A percentile compares a stretch with the other conserved stretches of the same genome.
Evolutionary conservation across 2,329 filamentous ascomycete species (phyloP).

Genomic region (Beauveria rudraprayagi): DNA sequence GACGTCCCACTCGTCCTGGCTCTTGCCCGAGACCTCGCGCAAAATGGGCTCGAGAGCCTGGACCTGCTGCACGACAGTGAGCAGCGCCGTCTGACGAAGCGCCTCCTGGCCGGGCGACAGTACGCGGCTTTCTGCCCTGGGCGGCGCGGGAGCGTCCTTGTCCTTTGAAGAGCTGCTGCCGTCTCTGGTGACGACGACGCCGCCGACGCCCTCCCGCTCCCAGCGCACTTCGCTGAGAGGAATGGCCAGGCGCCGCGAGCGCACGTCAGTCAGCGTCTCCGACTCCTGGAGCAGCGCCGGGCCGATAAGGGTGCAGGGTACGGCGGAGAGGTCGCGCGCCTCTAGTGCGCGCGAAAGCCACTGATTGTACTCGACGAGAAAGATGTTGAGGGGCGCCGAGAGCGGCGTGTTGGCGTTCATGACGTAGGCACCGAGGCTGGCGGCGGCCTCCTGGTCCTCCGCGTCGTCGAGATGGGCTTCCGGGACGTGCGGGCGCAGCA

Average conservation of each 20-base stretch:
- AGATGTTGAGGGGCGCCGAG: slow-evolving; percentile 71
- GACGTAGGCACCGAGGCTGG: slow-evolving; percentile 69
- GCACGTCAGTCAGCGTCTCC: slow-evolving; percentile 60
- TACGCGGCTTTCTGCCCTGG: slow-evolving; percentile 21
- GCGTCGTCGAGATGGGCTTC: slow-evolving; percentile 32
- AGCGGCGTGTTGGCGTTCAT: slow-evolving; percentile 79
- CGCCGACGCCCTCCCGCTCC: slow-evolving; percentile 69
- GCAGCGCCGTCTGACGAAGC: slow-evolving; percentile 62
- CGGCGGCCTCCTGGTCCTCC: slow-evolving; percentile 55
- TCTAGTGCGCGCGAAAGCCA: slow-evolving; percentile 76
- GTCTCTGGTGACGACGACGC: slow-evolving; percentile 51
- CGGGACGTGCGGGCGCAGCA: slow-evolving; percentile 70
- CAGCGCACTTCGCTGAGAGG: slow-evolving; percentile 78
- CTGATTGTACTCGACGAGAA: slow-evolving; percentile 71
- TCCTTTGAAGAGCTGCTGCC: slow-evolving; percentile 20
- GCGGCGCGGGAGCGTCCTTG: background rate
- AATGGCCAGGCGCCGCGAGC: slow-evolving; percentile 73
- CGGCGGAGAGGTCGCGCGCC: slow-evolving; percentile 56
- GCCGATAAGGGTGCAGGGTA: slow-evolving; percentile 71
- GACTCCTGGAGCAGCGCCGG: slow-evolving; percentile 76
- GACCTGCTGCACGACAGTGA: slow-evolving; percentile 73
- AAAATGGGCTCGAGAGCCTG: slow-evolving; percentile 78
- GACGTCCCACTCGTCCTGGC: slow-evolving; percentile 82
- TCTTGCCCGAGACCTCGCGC: slow-evolving; percentile 75
- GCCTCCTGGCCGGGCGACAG: slow-evolving; percentile 58